phyloP scores from a whole-genome alignment of 2,329 filamentous ascomycete genomes.

The Botrytis fabae region DNA sequence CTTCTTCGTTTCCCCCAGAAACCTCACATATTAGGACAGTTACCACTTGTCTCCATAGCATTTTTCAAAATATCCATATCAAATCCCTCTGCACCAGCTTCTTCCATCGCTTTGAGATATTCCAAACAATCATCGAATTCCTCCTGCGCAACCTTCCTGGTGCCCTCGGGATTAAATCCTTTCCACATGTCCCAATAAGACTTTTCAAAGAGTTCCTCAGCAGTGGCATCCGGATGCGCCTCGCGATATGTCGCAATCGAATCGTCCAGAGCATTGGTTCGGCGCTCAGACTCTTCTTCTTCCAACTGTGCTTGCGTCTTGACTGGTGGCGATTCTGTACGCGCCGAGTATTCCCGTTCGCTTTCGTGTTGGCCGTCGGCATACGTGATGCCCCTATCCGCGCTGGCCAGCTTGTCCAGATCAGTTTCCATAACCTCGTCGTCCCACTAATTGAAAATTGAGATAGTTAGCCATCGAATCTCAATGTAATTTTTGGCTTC shows the following conservation, averaged over 20 bases:
- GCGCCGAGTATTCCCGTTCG: neutral
- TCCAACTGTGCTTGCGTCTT: neutral
- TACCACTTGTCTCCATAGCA: accelerated
- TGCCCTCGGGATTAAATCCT: neutral
- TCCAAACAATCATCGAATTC: neutral
- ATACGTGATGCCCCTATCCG: neutral
- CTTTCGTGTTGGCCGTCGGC: neutral
- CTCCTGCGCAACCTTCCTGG: neutral
- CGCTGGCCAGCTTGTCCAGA: neutral
- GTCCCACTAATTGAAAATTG: neutral
- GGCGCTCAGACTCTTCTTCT: neutral
- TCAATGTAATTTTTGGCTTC: neutral
- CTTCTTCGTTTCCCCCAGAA: neutral
- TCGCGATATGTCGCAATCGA: neutral
- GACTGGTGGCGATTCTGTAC: neutral
- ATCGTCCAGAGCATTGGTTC: accelerated
- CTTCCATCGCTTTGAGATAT: neutral
- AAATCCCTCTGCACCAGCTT: accelerated
- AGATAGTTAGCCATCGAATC: neutral
- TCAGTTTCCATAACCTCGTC: neutral
- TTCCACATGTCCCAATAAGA: neutral
- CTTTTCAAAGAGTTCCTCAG: neutral
- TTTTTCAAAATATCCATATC: accelerated
- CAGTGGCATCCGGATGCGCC: neutral
- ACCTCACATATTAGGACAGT: neutral